Percentiles rank a stretch among this genome's conserved stretches.
Conservation (phyloP, 305 asterid genomes). For the Rubia peregrina region DNA sequence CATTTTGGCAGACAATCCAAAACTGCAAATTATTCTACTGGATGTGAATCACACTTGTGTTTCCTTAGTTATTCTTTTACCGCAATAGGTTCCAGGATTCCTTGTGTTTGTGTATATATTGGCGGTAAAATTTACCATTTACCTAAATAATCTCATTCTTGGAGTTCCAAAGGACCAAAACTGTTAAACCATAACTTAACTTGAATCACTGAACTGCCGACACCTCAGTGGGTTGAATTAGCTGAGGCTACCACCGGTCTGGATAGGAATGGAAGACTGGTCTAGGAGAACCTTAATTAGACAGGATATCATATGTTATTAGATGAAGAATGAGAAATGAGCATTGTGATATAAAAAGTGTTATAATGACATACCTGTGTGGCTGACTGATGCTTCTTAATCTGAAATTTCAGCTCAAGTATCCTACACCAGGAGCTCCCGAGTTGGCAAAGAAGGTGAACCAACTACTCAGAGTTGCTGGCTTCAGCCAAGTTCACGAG, state of each 20-base stretch:
- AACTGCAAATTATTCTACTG: background rate
- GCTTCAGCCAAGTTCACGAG: background rate
- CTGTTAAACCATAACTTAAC: background rate
- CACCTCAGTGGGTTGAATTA: no score
- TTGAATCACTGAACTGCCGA: background rate
- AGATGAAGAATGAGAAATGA: background rate
- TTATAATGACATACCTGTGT: background rate
- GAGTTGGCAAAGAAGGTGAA: conserved; percentile 5
- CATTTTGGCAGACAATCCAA: background rate
- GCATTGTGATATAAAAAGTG: background rate
- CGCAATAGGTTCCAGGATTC: background rate
- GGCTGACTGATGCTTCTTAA: background rate
- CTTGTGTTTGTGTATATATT: background rate
- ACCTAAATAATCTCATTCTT: background rate
- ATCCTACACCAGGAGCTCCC: conserved; percentile 1
- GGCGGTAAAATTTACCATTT: background rate
- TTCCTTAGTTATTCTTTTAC: background rate
- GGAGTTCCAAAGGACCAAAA: background rate
- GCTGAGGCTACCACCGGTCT: background rate
- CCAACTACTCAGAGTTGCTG: background rate
- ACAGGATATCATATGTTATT: background rate
- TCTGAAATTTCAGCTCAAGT: conserved; percentile 3
- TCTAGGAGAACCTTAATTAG: background rate
- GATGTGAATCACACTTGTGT: background rate
- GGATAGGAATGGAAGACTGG: background rate